Evolutionary conservation across 1,284 basidiomycete genomes (phyloP).

Genomic region (Malassezia slooffiae): DNA sequence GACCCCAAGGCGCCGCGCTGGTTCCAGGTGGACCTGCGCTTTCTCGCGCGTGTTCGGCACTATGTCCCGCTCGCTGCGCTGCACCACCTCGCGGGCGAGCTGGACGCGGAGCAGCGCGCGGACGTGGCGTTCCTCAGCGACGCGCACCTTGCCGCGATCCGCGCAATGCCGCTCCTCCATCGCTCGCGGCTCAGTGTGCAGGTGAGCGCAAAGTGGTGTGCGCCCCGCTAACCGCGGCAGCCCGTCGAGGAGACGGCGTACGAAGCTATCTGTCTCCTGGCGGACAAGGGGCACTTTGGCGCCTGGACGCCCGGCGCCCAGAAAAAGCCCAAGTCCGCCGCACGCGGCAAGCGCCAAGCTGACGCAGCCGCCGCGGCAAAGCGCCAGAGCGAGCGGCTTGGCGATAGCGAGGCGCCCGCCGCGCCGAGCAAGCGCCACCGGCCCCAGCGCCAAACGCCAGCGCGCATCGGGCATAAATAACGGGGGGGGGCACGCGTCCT

Average conservation of each 20-base stretch:
- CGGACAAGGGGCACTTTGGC: constrained; percentile 57
- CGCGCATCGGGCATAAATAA: too few species aligned
- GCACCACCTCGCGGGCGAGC: constrained; percentile 59
- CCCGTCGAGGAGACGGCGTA: constrained; percentile 63
- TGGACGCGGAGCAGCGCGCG: constrained; percentile 57
- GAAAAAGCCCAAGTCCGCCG: too few species aligned
- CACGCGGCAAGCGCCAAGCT: too few species aligned
- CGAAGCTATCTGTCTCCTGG: constrained; percentile 58
- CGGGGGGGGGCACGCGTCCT: too few species aligned
- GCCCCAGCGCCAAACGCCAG: too few species aligned
- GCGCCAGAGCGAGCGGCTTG: too few species aligned
- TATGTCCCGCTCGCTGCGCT: constrained; percentile 71
- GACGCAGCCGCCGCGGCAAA: too few species aligned
- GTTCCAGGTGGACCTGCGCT: constrained; percentile 71
- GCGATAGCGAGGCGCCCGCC: too few species aligned
- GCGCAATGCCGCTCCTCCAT: constrained; percentile 68
- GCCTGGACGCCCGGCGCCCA: too few species aligned
- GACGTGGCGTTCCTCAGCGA: constrained; percentile 41
- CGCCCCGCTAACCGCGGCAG: constrained; percentile 43
- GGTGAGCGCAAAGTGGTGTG: constrained; percentile 5
- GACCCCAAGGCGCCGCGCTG: constrained; percentile 66
- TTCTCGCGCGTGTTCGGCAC: constrained; percentile 58
- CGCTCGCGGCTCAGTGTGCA: constrained; percentile 71
- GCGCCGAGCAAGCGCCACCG: too few species aligned
- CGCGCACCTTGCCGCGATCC: constrained; percentile 47